Evolutionary conservation across 768 basidiomycete genomes (phyloP).

Genomic region (Tulasnella sp.): DNA sequence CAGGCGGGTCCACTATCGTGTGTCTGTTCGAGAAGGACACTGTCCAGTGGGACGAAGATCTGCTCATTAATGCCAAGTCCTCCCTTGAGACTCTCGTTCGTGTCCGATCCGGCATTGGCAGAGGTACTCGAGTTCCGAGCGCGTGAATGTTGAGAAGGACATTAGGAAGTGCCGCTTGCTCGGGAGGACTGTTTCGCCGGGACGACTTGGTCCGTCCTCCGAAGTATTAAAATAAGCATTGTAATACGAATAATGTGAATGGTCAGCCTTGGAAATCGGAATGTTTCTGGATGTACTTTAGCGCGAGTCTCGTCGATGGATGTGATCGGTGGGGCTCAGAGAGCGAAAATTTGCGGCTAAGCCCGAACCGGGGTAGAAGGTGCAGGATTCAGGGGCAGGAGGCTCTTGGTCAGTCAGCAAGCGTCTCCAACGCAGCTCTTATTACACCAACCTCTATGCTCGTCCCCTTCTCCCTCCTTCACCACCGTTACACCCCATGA

Average conservation of each 20-base stretch:
- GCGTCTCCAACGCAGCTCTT: not conserved
- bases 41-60: slow-evolving; percentile 86
- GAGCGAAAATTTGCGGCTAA: not conserved
- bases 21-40: slow-evolving; percentile 75
- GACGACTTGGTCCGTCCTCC: not conserved
- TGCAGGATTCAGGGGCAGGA: not conserved
- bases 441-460: not conserved
- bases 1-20: slow-evolving; percentile 88
- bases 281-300: not conserved
- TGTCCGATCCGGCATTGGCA: slow-evolving; percentile 77
- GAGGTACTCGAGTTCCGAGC: not conserved
- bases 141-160: not conserved
- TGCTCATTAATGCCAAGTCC: slow-evolving; percentile 71
- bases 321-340: not conserved
- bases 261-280: not conserved
- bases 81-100: slow-evolving; percentile 84
- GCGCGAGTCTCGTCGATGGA: not conserved
- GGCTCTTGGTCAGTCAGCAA: slow-evolving; percentile 1
- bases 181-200: not conserved
- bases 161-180: not conserved
- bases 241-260: not conserved
- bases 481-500: not conserved
- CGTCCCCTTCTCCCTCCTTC: not conserved
- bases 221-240: not conserved
- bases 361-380: not conserved